Conservation (phyloP, 148 eudicot species). For the Camellia granthamiana region DNA sequence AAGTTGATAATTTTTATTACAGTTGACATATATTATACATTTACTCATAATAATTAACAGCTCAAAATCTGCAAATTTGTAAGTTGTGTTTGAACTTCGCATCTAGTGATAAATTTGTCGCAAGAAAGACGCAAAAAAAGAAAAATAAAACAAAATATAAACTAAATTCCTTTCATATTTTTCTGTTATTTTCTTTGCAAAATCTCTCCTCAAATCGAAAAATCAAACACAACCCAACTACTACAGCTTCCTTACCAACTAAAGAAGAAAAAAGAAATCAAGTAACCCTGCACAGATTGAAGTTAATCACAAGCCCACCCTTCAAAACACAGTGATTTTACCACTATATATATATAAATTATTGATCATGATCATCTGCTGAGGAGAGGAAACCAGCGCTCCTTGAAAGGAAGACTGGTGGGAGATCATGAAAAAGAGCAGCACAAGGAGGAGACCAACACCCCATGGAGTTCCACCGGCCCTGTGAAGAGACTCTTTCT, state of each 20-base stretch:
- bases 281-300: neutral
- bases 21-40: too few species aligned
- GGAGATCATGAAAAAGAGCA: slow-evolving; percentile 58
- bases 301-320: neutral
- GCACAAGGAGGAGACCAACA: slow-evolving; percentile 50
- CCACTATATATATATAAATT: neutral
- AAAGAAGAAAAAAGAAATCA: neutral
- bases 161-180: too few species aligned
- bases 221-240: too few species aligned
- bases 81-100: neutral
- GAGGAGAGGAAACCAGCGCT: slow-evolving; percentile 54
- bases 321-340: neutral
- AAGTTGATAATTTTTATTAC: neutral
- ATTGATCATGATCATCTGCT: slow-evolving; percentile 9
- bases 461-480: slow-evolving; percentile 71
- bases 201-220: too few species aligned
- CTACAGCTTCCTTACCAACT: too few species aligned
- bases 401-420: slow-evolving; percentile 51
- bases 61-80: neutral
- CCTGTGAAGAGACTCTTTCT: slow-evolving; percentile 41
- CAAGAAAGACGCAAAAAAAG: too few species aligned
- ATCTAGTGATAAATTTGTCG: neutral
- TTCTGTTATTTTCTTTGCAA: too few species aligned
- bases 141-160: too few species aligned
- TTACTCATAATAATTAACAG: neutral